Evolutionary conservation across 2,329 filamentous ascomycete genomes (phyloP), one percentile per base, ranked within the genome.

Genomic region (Chaetomiaceae sp.): DNA sequence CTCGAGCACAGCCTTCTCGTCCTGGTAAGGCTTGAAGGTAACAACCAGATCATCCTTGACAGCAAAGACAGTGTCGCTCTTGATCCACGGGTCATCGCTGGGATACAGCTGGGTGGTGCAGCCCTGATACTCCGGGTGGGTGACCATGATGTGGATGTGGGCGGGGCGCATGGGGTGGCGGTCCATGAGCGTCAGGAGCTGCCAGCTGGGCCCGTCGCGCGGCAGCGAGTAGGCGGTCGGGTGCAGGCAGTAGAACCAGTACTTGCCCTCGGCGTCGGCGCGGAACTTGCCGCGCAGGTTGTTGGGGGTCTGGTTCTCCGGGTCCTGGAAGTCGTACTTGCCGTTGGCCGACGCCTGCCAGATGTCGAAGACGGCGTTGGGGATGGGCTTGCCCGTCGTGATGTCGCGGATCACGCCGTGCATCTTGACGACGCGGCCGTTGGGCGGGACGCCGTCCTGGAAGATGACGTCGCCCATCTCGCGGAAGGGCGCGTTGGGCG

Each of bases 261-360:
- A 88, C 36, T 73, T 71, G n/a, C 84, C 84, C 43, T 85, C 72
- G 42, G 74, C 73, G 59, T 83, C 78, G 8, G 84, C 85, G 47
- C 72, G 77, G 65, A 88, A 87, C 60, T 81, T 82, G 36, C 85
- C 85, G 14, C 84, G 76, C 29, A 88, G 73, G 65, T 88, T 88
- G 70, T 81, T 80, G 55, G 85, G 83, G 4, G 65, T 60, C 53
- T 80, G 77, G 68, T 87, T 83, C 14, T 83, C 72, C 0, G 80
- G 77, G 62, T 88, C 85, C 67, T 87, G 83, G 69, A 87, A 82
- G 69, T 87, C 84, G 60, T 82, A 82, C 66, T 65, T 68, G 70
- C 81, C 75, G 64, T 92, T 91, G 29, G 88, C 87, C 0, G 82
- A 87, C 0, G 87, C 87, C 65, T 91, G 84, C 88, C 89, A 94